Evolutionary conservation across 345 rosid species (phyloP).

Genomic region (Diplotaxis tenuifolia): DNA sequence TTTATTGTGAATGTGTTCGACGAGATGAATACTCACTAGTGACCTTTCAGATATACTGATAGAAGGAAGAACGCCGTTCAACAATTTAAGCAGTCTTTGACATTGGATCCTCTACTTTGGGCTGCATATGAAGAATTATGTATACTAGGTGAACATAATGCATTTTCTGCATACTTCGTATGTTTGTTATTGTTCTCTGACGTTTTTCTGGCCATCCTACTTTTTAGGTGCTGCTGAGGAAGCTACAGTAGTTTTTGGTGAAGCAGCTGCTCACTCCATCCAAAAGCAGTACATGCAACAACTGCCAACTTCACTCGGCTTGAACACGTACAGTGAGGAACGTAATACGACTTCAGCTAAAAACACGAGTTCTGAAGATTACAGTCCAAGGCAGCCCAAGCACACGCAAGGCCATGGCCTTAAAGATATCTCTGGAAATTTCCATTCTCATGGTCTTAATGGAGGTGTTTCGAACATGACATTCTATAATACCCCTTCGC

Average conservation of each 20-base stretch:
- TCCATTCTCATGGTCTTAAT: slow-evolving; percentile 64
- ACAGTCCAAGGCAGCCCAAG: slow-evolving; percentile 67
- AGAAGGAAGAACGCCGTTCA: slow-evolving; percentile 74
- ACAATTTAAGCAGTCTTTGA: slow-evolving; percentile 82
- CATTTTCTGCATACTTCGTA: slow-evolving; percentile 4
- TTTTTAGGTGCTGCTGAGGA: slow-evolving; percentile 88
- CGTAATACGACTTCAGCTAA: slow-evolving; percentile 45
- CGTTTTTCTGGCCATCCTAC: not conserved
- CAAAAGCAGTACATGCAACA: slow-evolving; percentile 73
- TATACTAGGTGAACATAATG: slow-evolving; percentile 60
- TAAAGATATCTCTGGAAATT: slow-evolving; percentile 70
- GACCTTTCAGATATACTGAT: slow-evolving; percentile 77
- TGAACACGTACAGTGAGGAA: slow-evolving; percentile 57
- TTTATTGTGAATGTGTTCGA: slow-evolving; percentile 8
- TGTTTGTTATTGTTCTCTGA: slow-evolving; percentile 10
- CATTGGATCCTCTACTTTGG: slow-evolving; percentile 92
- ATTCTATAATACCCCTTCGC: slow-evolving; percentile 88
- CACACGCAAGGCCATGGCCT: slow-evolving; percentile 62
- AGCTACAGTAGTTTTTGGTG: slow-evolving; percentile 80
- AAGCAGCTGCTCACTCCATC: slow-evolving; percentile 75
- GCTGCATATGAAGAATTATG: slow-evolving; percentile 94
- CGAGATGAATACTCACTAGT: slow-evolving; percentile 21
- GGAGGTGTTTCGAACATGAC: slow-evolving; percentile 66
- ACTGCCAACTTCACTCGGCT: slow-evolving; percentile 44
- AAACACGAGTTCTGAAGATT: slow-evolving; percentile 53